Conservation (phyloP, 208 protist genomes). For the Leishmania major region DNA sequence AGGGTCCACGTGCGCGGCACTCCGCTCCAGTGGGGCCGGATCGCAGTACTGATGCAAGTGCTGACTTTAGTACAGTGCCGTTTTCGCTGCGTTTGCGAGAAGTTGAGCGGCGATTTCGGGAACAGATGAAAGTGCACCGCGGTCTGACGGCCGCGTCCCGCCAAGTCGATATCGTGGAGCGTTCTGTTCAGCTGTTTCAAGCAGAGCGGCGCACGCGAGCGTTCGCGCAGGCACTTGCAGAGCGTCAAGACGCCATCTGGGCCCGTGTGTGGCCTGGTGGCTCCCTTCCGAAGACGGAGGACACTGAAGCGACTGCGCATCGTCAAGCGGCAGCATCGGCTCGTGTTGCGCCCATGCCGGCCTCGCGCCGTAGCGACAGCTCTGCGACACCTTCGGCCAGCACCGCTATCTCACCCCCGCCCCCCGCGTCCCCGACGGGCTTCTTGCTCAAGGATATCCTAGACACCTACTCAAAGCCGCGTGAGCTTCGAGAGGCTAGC, state of each 20-base stretch:
- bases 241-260: slow-evolving; percentile 30
- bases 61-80: slow-evolving; percentile 13
- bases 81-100: slow-evolving; percentile 48
- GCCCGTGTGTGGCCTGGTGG: slow-evolving; percentile 29
- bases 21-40: neutral
- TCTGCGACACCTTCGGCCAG: neutral
- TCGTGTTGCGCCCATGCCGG: neutral
- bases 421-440: slow-evolving; percentile 11
- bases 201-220: slow-evolving; percentile 44
- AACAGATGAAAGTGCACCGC: slow-evolving; percentile 73
- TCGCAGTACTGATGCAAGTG: neutral
- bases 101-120: slow-evolving; percentile 52
- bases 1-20: neutral
- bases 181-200: slow-evolving; percentile 31
- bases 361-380: neutral
- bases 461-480: slow-evolving; percentile 51
- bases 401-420: neutral
- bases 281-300: neutral
- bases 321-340: neutral
- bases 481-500: slow-evolving; percentile 6
- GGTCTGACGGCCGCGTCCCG: slow-evolving; percentile 37
- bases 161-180: slow-evolving; percentile 33
- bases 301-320: neutral
- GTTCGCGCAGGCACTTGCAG: slow-evolving; percentile 27
- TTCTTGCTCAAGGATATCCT: slow-evolving; percentile 49